Percentiles rank a stretch among this genome's conserved stretches.
phyloP scores from a whole-genome alignment of 2,329 filamentous ascomycete species.

The Lachnellula willkommii region DNA sequence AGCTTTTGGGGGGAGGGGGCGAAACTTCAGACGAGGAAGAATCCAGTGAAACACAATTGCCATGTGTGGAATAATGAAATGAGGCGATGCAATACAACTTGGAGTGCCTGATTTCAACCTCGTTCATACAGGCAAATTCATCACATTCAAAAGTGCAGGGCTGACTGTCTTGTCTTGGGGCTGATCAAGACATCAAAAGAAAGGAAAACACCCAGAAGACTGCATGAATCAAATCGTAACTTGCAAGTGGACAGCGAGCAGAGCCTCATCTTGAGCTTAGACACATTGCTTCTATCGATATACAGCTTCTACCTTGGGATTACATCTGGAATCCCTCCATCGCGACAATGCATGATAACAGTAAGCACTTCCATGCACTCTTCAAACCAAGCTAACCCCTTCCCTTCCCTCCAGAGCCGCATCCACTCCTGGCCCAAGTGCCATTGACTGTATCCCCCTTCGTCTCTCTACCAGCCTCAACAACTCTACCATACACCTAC shows the following conservation, averaged over 20 bases:
- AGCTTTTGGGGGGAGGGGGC: neutral
- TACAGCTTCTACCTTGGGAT: too few species aligned
- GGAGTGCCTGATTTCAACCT: too few species aligned
- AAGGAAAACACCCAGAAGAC: too few species aligned
- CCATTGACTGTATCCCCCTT: constrained; percentile 93
- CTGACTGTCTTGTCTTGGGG: too few species aligned
- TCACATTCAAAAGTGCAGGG: too few species aligned
- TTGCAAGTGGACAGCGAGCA: too few species aligned
- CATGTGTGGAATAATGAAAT: neutral
- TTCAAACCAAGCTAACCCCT: neutral
- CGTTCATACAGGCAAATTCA: too few species aligned
- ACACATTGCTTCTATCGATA: neutral
- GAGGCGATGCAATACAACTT: neutral
- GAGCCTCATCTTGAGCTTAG: too few species aligned
- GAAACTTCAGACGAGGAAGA: neutral
- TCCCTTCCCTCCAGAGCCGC: constrained; percentile 51
- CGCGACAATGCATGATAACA: constrained; percentile 28
- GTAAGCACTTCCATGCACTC: constrained; percentile 12
- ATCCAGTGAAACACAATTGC: neutral
- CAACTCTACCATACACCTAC: constrained; percentile 93
- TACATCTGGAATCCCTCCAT: neutral
- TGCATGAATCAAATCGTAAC: too few species aligned
- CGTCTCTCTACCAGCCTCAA: constrained; percentile 80
- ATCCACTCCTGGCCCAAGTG: constrained; percentile 85
- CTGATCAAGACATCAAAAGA: too few species aligned